Evolutionary conservation across 78 protist genomes (phyloP).

Genomic region (Anaeramoeba flamelloides): DNA sequence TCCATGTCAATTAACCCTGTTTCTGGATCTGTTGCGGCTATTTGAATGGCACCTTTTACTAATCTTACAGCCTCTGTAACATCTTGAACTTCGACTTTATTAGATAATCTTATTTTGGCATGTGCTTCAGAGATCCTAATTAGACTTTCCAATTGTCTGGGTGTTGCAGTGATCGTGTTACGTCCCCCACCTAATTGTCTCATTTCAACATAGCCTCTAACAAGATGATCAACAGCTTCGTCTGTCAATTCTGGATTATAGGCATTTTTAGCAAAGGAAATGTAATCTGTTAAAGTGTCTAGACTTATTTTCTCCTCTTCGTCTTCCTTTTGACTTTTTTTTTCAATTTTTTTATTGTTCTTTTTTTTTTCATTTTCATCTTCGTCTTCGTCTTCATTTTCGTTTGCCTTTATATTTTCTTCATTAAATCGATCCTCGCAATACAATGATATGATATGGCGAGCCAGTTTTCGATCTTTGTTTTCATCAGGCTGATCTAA

Average conservation of each 20-base stretch:
- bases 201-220: conserved; percentile 49
- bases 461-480: conserved; percentile 67
- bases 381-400: too few relatives aligned
- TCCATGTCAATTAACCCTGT: conserved; percentile 84
- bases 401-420: not conserved
- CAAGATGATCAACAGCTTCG: conserved; percentile 48
- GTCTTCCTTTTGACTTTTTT: not conserved
- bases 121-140: conserved; percentile 79
- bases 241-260: conserved; percentile 57
- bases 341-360: too few relatives aligned
- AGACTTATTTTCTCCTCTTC: not conserved
- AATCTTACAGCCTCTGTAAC: conserved; percentile 73
- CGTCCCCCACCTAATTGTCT: conserved; percentile 28
- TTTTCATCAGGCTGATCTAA: conserved; percentile 67
- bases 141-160: conserved; percentile 92
- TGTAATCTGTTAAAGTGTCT: conserved; percentile 46
- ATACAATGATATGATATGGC: conserved; percentile 68
- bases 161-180: conserved; percentile 81
- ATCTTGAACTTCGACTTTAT: conserved; percentile 52
- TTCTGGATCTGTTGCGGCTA: conserved; percentile 75
- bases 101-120: conserved; percentile 36
- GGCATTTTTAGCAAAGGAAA: conserved; percentile 55
- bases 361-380: too few relatives aligned
- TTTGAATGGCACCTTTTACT: conserved; percentile 51
- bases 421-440: too few relatives aligned